Conservation (phyloP, 768 basidiomycete genomes). For the Boletales sp. region DNA sequence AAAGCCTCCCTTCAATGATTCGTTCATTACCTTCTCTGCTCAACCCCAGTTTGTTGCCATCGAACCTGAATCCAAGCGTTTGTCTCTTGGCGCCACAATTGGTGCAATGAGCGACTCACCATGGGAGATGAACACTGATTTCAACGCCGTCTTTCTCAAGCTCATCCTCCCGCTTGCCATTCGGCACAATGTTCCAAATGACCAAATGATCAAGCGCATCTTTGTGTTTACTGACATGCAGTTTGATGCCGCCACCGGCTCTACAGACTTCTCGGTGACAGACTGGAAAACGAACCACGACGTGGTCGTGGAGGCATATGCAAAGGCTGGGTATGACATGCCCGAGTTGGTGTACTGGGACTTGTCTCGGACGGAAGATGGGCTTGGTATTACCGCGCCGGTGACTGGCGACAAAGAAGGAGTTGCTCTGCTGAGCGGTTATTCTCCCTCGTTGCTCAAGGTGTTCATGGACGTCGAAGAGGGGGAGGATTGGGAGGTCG, state of each 20-base stretch:
- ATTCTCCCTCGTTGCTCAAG: no score
- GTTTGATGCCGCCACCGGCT: constrained; percentile 42
- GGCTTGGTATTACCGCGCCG: constrained; percentile 37
- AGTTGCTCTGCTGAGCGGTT: constrained; percentile 37
- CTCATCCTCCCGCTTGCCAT: constrained; percentile 62
- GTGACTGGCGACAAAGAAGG: constrained; percentile 52
- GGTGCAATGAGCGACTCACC: constrained; percentile 29
- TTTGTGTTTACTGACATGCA: constrained; percentile 83
- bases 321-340: constrained; percentile 61
- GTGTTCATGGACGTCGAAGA: constrained; percentile 23
- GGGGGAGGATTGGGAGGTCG: constrained; percentile 36
- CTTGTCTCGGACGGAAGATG: constrained; percentile 30
- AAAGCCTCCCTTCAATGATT: constrained; percentile 58
- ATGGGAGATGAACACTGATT: constrained; percentile 62
- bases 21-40: constrained; percentile 67
- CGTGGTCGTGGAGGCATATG: constrained; percentile 49
- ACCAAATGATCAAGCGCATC: constrained; percentile 72
- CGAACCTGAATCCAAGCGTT: constrained; percentile 32
- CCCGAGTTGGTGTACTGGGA: constrained; percentile 78
- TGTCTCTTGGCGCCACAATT: constrained; percentile 37
- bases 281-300: constrained; percentile 65
- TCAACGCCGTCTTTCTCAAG: constrained; percentile 57
- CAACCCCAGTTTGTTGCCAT: constrained; percentile 48
- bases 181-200: constrained; percentile 51
- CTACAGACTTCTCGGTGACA: background rate